These are phyloP conservation scores for Amanita subjunquillea DNA, from an alignment of 768 basidiomycete species.

Conservation along the genomic window DNA sequence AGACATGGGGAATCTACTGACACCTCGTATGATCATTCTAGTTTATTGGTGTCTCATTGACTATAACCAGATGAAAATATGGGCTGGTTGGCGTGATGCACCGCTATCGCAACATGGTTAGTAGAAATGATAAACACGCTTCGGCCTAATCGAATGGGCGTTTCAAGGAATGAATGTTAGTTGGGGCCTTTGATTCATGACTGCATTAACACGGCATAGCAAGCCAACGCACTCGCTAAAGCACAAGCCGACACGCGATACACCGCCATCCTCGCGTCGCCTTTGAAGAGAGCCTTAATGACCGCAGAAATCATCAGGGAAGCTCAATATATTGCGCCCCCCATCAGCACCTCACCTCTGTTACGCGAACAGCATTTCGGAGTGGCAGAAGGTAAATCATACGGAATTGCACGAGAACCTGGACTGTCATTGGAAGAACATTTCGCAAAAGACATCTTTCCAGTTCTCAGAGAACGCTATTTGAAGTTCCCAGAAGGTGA, in stretches of 20 bases:
- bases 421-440: constrained; percentile 33
- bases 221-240: constrained; percentile 53
- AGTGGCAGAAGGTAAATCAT: constrained; percentile 54
- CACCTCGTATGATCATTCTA: constrained; percentile 37
- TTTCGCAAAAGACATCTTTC: constrained; percentile 42
- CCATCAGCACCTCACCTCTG: constrained; percentile 35
- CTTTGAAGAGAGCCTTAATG: constrained; percentile 50
- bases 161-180: constrained; percentile 43
- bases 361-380: constrained; percentile 68
- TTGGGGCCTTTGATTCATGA: background rate
- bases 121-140: constrained; percentile 3
- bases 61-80: constrained; percentile 26
- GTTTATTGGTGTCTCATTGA: background rate
- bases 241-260: constrained; percentile 39
- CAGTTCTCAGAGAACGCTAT: constrained; percentile 30
- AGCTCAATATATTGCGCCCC: constrained; percentile 34
- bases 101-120: constrained; percentile 67
- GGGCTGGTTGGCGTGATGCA: constrained; percentile 74
- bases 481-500: constrained; percentile 66
- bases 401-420: constrained; percentile 22
- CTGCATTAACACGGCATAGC: constrained; percentile 22
- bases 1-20: constrained; percentile 74
- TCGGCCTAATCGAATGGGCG: background rate
- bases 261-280: constrained; percentile 53
- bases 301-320: constrained; percentile 50